Evolutionary conservation across 805 yeast genomes (phyloP), one percentile per base, ranked within the genome.

Genomic region (Nakazawaea wickerhamii): DNA sequence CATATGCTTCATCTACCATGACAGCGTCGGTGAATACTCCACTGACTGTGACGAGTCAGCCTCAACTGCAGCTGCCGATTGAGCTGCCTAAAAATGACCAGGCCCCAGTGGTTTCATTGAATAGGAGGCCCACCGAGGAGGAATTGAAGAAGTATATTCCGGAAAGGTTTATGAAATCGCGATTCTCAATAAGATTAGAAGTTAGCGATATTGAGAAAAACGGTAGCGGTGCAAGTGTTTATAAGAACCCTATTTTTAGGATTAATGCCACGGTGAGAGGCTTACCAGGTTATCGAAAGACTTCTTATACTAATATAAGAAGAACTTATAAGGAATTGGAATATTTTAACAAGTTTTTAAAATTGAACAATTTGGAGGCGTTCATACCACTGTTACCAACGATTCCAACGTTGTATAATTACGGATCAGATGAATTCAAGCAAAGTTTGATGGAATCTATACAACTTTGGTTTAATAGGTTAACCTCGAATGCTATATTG

Each of bases 351-450:
- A 79, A 78, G 50, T 91, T 84, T 57, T 65, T 93, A 48, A 79
- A 80, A 44, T 79, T 81, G 17, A 85, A 95, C 30, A 84, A 89
- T 54, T 81, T 91, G 25, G 98, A 93, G 59, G 90, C 93, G 43
- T 89, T 91, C 63, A 89, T 93, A 4, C 97, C 98, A 0, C 80
- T 95, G 5, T 67, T 93, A 32, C 97, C 98, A 0, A 65, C 70
- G 17, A 68, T 93, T 1, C 72, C 68, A 5, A 84, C 95, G 1
- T 73, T 89, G 15, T 90, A 80, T 55, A 95, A 95, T 20, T 67
- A 79, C n/a, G 85, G 85, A 41, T 85, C 90, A 35, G 84, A 84
- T 22, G 97, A 91, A 48, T 95, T 87, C 54, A 71, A 70, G 38
- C 66, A 67, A 41, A 76, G 77, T 43, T 67, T 87, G 31, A 63